Base-by-base conservation (phyloP, 148 eudicot genomes). In the Cornus florida region DNA sequence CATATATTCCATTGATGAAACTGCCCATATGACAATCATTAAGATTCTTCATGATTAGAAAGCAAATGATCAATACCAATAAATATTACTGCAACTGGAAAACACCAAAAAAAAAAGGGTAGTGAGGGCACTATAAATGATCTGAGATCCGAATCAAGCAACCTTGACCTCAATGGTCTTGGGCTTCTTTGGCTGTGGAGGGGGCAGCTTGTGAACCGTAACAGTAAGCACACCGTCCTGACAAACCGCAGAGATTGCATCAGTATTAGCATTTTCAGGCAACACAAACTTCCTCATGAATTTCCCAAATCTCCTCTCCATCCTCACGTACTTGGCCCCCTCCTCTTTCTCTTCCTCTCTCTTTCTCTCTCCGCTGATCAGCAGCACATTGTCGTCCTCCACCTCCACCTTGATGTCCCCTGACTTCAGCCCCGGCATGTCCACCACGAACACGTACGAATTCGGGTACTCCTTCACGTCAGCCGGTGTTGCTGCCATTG, bases 241-340 rank as follows among this genome's bases (percentile, higher is more conserved):
- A 65, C 92, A 92, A 65, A 84, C 83, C 0, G 97, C 97, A 33
- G 74, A 71, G 1, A 92, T 84, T 11, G 65, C 48, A 0, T 90
- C 98, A 22, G 75, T 41, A n/a, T 92, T 75, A 0, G 93, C 93
- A 76, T 93, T 90, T 70, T 90, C 98, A 3, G 94, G 96, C 79
- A 93, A 41, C 53, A 75, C 87, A 65, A 94, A 94, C 70, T 90
- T 92, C 92, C 93, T 91, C 92, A 92, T 81, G 16, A 91, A 89
- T 80, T 94, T 92, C 1, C 98, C 97, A 9, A 84, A 60, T 56
- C 97, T 74, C 77, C 98, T 81, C 80, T 94, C 98, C 93, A 92
- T 92, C 46, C 85, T 82, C 78, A 94, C 67, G 32, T 86, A 94
- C 91, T 85, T 94, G 1, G 77, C 87, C 0, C 91, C n/a, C n/a